A percentile compares a stretch with the other conserved stretches of the same genome.
phyloP scores from a whole-genome alignment of 2,329 filamentous ascomycete species.

The Ceratocystis variospora region DNA sequence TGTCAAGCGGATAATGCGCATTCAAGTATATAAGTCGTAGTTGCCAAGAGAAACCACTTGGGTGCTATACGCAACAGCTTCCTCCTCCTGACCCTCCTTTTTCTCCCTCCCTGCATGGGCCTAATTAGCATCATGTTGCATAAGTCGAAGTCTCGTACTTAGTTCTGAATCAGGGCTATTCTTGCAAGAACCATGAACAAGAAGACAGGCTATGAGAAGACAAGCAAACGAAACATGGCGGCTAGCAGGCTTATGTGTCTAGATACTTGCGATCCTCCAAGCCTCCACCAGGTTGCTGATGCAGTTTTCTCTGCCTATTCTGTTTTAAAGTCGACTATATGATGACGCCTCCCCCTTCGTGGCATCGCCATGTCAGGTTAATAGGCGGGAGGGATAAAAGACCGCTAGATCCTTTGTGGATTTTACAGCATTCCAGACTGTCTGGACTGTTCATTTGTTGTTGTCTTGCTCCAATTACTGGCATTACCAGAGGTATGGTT shows the following conservation, averaged over 20 bases:
- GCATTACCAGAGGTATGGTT: neutral
- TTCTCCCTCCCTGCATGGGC: neutral
- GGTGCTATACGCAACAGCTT: no score
- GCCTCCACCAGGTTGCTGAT: neutral
- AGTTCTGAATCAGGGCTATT: neutral
- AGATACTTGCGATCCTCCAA: neutral
- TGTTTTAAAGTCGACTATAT: neutral
- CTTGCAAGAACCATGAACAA: neutral
- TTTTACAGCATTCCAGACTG: neutral
- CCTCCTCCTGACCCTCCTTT: neutral
- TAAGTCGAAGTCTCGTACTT: neutral
- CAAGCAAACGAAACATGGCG: neutral
- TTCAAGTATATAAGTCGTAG: neutral
- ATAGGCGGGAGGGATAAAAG: no score
- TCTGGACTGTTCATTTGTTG: neutral
- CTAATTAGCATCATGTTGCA: neutral
- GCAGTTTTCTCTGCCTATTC: neutral
- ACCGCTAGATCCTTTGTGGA: neutral
- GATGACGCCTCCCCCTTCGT: neutral
- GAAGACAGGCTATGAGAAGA: neutral
- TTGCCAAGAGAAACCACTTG: neutral
- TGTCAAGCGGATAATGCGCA: neutral
- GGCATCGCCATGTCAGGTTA: neutral
- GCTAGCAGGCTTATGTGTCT: neutral
- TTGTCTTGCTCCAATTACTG: neutral